Conservation (phyloP, 2,329 filamentous ascomycete species). For the Thermoascus crustaceus region DNA sequence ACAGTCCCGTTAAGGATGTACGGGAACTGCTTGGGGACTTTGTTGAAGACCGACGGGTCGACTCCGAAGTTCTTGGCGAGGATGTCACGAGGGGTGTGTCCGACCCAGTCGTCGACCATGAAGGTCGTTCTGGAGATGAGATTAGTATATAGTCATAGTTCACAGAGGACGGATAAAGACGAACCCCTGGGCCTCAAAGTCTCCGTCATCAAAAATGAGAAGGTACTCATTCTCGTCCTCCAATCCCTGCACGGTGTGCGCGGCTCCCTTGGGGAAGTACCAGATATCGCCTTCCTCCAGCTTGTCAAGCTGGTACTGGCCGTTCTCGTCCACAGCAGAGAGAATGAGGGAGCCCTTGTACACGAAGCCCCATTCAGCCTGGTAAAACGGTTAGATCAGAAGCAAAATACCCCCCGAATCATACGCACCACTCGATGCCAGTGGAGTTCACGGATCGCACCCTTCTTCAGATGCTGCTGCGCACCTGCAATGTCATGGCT, state of each 20-base stretch:
- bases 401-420: too few relatives aligned
- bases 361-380: conserved; percentile 61
- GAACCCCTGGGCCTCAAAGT: conserved; percentile 56
- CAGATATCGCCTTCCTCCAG: conserved; percentile 57
- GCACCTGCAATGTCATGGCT: conserved; percentile 60
- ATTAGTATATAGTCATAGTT: background rate
- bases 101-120: conserved; percentile 63
- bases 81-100: conserved; percentile 55
- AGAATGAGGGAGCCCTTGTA: conserved; percentile 51
- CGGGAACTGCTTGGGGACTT: conserved; percentile 49
- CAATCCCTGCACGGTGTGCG: conserved; percentile 54
- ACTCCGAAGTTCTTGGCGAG: conserved; percentile 64
- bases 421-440: conserved; percentile 59
- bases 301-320: conserved; percentile 47
- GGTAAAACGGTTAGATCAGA: background rate
- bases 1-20: conserved; percentile 55
- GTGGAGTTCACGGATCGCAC: conserved; percentile 57
- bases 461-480: conserved; percentile 60
- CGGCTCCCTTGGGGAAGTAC: conserved; percentile 60
- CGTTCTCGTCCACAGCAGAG: conserved; percentile 55
- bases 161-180: conserved; percentile 8
- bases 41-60: conserved; percentile 50
- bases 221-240: conserved; percentile 61
- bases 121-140: conserved; percentile 51
- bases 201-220: conserved; percentile 57